A percentile compares a stretch with the other conserved stretches of the same genome.
Conservation (phyloP, 1,284 basidiomycete genomes). For the Mycosarcoma maydis region DNA sequence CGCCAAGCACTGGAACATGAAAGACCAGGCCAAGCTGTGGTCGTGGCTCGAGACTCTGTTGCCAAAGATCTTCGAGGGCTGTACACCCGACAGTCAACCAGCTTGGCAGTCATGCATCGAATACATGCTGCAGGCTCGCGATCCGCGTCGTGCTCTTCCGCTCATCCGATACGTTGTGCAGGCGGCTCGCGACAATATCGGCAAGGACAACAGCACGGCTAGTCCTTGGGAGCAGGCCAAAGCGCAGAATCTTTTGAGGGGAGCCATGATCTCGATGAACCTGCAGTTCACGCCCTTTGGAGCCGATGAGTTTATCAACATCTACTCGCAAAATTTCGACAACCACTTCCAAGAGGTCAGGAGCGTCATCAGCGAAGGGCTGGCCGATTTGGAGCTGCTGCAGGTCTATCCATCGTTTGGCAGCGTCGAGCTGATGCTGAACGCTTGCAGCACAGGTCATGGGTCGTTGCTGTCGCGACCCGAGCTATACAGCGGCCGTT, state of each 20-base stretch:
- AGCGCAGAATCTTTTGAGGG: conserved; percentile 71
- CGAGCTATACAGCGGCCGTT: conserved; percentile 69
- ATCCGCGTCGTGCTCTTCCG: conserved; percentile 83
- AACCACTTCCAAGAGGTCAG: conserved; percentile 68
- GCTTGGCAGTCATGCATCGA: conserved; percentile 68
- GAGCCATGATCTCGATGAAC: conserved; percentile 49
- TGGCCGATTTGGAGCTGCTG: conserved; percentile 67
- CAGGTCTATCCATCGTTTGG: conserved; percentile 77
- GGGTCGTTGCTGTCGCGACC: conserved; percentile 71
- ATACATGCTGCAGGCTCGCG: conserved; percentile 76
- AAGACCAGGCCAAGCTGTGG: conserved; percentile 76
- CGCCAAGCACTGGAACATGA: conserved; percentile 86
- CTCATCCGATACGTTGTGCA: conserved; percentile 74
- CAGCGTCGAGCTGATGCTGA: conserved; percentile 75
- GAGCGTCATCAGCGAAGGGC: conserved; percentile 66
- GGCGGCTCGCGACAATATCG: conserved; percentile 45
- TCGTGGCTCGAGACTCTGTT: conserved; percentile 80
- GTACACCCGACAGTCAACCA: conserved; percentile 68
- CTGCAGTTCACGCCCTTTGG: conserved; percentile 50
- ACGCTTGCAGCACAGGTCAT: conserved; percentile 73
- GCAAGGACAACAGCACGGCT: conserved; percentile 39
- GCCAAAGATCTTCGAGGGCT: conserved; percentile 75
- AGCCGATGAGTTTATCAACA: conserved; percentile 51
- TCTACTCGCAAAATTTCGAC: conserved; percentile 61
- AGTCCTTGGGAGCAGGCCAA: conserved; percentile 58